A percentile compares a stretch with the other conserved stretches of the same genome.
Conservation (phyloP, 495 filamentous ascomycete species). For the Corynascus novoguineensis region DNA sequence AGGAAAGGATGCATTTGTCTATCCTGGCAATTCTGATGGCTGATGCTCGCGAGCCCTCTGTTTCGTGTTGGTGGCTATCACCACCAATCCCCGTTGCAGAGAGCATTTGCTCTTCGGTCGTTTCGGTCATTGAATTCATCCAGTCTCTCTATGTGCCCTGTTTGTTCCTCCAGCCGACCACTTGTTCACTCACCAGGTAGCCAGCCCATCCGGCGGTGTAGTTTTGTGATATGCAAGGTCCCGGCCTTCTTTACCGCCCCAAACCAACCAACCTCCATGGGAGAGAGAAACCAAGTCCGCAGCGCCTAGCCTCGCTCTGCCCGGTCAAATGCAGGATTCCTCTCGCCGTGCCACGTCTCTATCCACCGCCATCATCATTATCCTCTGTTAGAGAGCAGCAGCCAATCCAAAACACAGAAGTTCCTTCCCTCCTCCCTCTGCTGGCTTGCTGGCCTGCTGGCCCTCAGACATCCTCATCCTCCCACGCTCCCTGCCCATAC, state of each 20-base stretch:
- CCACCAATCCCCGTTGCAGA: too few relatives aligned
- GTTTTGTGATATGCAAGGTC: background rate
- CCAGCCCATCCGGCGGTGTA: background rate
- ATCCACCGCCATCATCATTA: background rate
- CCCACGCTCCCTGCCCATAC: slow-evolving; percentile 47
- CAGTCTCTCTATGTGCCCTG: background rate
- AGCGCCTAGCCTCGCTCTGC: background rate
- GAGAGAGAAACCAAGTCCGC: too few relatives aligned
- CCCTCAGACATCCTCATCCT: slow-evolving; percentile 25
- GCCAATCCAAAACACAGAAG: background rate
- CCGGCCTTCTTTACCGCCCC: background rate
- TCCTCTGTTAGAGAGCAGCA: background rate
- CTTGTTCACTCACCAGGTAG: background rate
- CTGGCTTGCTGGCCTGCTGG: background rate
- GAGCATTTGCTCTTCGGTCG: background rate
- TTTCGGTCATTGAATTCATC: background rate
- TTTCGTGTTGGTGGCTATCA: background rate
- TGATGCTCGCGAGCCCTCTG: background rate
- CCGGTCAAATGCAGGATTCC: background rate
- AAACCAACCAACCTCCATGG: too few relatives aligned
- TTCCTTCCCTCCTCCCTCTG: background rate
- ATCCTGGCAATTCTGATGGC: background rate
- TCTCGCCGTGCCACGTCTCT: background rate
- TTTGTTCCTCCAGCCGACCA: background rate
- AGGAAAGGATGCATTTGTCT: background rate